Conservation (phyloP, 352 stramenopile genomes). For the Globisporangium cystogenes region DNA sequence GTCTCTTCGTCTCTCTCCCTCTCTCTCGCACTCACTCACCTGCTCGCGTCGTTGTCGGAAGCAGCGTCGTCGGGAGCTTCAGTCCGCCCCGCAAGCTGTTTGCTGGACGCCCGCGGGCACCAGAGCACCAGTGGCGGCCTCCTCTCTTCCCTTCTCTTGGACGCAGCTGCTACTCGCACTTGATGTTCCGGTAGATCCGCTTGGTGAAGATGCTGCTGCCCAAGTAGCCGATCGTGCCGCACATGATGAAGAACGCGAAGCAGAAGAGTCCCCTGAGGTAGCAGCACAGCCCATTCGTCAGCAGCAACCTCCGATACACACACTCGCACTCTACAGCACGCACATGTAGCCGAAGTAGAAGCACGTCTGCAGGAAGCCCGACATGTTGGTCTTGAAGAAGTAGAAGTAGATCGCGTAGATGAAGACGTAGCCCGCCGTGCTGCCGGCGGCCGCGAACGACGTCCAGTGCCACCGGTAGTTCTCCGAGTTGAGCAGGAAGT, state of each 20-base stretch:
- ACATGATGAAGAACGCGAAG: conserved; percentile 92
- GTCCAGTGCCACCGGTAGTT: conserved; percentile 99
- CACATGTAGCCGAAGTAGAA: conserved; percentile 99
- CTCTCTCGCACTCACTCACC: no score
- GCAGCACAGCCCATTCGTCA: conserved; percentile 4
- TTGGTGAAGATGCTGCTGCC: conserved; percentile 92
- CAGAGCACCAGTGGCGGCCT: no score
- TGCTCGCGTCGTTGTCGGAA: no score
- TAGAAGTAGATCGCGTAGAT: conserved; percentile 99
- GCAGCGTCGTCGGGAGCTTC: no score
- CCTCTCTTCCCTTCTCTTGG: no score
- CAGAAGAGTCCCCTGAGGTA: conserved; percentile 85
- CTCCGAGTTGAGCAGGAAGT: conserved; percentile 98
- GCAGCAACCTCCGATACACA: no score
- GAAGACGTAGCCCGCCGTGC: conserved; percentile 97
- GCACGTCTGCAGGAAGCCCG: conserved; percentile 95
- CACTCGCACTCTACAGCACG: no score
- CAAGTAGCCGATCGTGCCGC: conserved; percentile 87
- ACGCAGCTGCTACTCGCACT: conserved; percentile 90
- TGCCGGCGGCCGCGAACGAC: conserved; percentile 92
- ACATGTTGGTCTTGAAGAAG: conserved; percentile 99
- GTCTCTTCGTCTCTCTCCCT: conserved; percentile 1
- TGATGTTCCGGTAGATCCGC: conserved; percentile 95
- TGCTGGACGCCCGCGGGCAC: no score
- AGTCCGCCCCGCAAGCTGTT: no score